Percentiles rank a stretch among this genome's conserved stretches.
Conservation (phyloP, 257 asterid genomes). For the Solanum chiquidenum region DNA sequence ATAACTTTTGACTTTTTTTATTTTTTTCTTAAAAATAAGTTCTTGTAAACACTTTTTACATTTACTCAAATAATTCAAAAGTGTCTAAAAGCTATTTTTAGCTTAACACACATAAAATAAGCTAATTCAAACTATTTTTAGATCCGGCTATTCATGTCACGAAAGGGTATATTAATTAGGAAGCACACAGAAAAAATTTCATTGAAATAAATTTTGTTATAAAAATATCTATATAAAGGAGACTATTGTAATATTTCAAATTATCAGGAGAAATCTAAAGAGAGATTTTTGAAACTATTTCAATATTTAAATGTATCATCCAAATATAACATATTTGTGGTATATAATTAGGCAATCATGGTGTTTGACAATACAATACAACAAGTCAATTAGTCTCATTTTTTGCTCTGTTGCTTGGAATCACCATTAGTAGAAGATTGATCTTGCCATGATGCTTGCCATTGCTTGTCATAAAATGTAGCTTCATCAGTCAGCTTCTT, state of each 20-base stretch:
- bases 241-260: too few species aligned
- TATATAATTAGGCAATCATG: background rate
- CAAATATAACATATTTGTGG: background rate
- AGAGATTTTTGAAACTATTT: background rate
- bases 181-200: background rate
- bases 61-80: too few species aligned
- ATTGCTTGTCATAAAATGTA: slow-evolving; percentile 53
- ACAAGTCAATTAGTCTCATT: background rate
- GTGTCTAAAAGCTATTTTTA: too few species aligned
- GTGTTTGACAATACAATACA: background rate
- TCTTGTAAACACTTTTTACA: too few species aligned
- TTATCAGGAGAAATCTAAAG: background rate
- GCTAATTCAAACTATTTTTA: background rate
- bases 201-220: too few species aligned
- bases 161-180: background rate
- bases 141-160: background rate
- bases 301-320: background rate
- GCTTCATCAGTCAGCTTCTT: slow-evolving; percentile 49
- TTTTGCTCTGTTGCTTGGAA: background rate
- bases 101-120: background rate
- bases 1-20: background rate
- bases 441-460: slow-evolving; percentile 57
- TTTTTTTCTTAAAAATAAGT: background rate
- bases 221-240: too few species aligned
- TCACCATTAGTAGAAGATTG: background rate